Base-by-base conservation (phyloP, 305 asterid genomes). In the Fraxinus ornus region DNA sequence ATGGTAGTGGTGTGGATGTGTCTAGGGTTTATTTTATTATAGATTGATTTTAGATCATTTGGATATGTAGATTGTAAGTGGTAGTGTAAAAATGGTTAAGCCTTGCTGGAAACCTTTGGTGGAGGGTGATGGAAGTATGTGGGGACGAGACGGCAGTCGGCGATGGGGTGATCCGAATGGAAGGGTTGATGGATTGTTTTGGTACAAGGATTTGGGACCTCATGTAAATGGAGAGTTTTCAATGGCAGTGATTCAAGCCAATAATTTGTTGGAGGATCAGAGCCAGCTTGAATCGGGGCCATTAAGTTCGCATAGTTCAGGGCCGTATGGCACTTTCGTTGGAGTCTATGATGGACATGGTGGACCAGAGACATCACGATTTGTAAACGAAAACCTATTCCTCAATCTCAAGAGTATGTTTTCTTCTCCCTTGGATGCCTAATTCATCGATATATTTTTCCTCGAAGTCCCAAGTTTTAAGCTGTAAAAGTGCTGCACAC, bases 301-400 rank as follows among this genome's bases (percentile, higher is more conserved):
- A 0, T 85, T 95, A 87, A 92, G 95, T 84, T 86, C 80, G 1
- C 90, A 90, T 39, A 90, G 82, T 80, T 90, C 97, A 0, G 98
- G 97, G 8, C 98, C 95, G 1, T 60, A 81, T 79, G 98, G 98
- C n/a, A 93, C 97, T 7, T 93, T 93, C 78, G 79, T 95, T 17
- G 98, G 98, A 41, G 95, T 95, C 55, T 93, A 95, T 81, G 98
- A 95, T 85, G 98, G 98, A n/a, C 98, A 95, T 84, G 98, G 98
- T 68, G 98, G 98, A 37, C 98, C 98, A 1, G 98, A 95, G 91
- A 86, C 98, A 2, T 82, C 98, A 9, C 92, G 97, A 30, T 95
- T 90, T 70, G 93, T 95, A 39, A 93, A 91, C 26, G 90, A 90
- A 17, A 88, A 71, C 82, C 80, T 95, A 52, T 95, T 93, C 88